These are phyloP conservation scores for Trichoderma atroviride DNA, from an alignment of 2,329 filamentous ascomycete genomes.

Conservation along the genomic window DNA sequence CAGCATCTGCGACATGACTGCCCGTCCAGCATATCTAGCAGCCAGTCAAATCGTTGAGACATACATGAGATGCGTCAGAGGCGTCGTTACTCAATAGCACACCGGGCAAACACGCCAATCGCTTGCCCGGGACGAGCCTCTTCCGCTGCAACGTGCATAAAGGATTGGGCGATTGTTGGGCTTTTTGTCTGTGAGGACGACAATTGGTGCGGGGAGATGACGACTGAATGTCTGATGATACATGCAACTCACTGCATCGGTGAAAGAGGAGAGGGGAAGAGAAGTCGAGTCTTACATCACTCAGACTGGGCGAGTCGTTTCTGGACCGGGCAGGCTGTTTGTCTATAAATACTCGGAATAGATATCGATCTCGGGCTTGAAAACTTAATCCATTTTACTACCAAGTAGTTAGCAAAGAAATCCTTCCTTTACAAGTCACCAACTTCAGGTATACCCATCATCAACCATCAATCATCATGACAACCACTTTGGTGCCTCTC, in stretches of 20 bases:
- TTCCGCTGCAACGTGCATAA: not conserved
- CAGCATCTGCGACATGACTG: not conserved
- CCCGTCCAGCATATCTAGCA: too few species aligned
- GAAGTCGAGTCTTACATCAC: not conserved
- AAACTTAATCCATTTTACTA: not conserved
- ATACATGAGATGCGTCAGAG: not conserved
- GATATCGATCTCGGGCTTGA: not conserved
- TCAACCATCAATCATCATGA: not conserved
- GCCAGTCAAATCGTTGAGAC: not conserved
- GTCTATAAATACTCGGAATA: constrained; percentile 8
- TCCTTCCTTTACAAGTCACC: not conserved
- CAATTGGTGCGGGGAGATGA: not conserved
- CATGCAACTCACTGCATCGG: not conserved
- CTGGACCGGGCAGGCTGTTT: not conserved
- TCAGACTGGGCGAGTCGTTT: not conserved
- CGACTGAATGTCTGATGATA: not conserved
- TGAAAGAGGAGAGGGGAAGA: not conserved
- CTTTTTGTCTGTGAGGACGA: not conserved
- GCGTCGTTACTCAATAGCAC: not conserved
- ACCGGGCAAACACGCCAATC: not conserved
- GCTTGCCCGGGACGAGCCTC: too few species aligned
- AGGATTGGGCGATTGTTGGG: not conserved
- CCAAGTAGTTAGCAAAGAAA: not conserved
- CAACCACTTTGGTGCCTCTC: not conserved
- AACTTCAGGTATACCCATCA: not conserved